Conservation (phyloP, 805 yeast species). For the Cyberlindnera suaveolens region DNA sequence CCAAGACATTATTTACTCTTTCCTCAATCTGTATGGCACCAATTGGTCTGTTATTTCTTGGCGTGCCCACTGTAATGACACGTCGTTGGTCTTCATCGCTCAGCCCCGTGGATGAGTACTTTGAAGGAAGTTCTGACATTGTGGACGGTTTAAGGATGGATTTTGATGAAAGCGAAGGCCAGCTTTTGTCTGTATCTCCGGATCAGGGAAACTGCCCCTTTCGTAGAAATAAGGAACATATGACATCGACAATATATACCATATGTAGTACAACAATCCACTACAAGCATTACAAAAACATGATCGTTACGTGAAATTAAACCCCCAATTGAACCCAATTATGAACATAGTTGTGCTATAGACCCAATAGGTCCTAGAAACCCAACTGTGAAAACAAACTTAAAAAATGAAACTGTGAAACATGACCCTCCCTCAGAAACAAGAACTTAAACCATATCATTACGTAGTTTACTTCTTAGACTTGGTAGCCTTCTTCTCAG, state of each 20-base stretch:
- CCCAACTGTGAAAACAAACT: not conserved
- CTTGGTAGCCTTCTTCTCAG: slow-evolving; percentile 34
- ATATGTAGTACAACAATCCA: not conserved
- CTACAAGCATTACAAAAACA: slow-evolving; percentile 5
- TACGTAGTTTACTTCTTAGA: slow-evolving; percentile 14
- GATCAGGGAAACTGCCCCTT: not conserved
- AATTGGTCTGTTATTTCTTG: slow-evolving; percentile 15
- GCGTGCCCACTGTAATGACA: slow-evolving; percentile 14
- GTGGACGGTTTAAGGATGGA: not conserved
- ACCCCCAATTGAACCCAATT: slow-evolving; percentile 11
- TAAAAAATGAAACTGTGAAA: not conserved
- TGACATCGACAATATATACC: not conserved
- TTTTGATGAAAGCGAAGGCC: not conserved
- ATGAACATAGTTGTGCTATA: not conserved
- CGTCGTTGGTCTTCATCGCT: slow-evolving; percentile 10
- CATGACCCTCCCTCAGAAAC: not conserved
- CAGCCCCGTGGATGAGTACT: slow-evolving; percentile 19
- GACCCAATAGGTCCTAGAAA: not conserved
- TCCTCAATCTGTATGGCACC: slow-evolving; percentile 23
- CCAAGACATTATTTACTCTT: slow-evolving; percentile 16
- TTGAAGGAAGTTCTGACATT: slow-evolving; percentile 21
- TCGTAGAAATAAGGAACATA: not conserved
- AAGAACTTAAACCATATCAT: no score
- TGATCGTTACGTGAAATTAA: slow-evolving; percentile 15
- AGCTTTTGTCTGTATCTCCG: not conserved